These are phyloP conservation scores for Elaeis oleifera DNA, from an alignment of 202 grass and related monocot genomes.

Conservation along the genomic window DNA sequence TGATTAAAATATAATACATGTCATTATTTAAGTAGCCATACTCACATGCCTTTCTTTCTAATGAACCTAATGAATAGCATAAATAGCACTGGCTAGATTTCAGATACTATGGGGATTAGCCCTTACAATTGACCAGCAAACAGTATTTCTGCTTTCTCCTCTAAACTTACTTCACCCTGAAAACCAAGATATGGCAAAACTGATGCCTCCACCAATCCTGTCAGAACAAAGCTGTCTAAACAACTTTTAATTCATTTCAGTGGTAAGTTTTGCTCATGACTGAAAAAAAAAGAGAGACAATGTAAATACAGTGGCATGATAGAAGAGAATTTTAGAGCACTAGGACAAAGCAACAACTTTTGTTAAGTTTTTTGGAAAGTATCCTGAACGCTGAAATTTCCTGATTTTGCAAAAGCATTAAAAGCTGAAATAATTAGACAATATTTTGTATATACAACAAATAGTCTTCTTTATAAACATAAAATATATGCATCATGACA, in stretches of 20 bases:
- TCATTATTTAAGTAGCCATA: slow-evolving; percentile 1
- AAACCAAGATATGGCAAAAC: slow-evolving; percentile 56
- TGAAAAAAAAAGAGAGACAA: no score
- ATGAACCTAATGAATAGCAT: neutral
- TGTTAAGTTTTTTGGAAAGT: no score
- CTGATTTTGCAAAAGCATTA: no score
- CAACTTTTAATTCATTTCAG: slow-evolving; percentile 47
- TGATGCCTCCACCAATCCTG: slow-evolving; percentile 76
- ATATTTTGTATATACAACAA: no score
- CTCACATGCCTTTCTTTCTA: no score
- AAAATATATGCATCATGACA: no score
- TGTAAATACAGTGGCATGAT: no score
- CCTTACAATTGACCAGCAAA: slow-evolving; percentile 80
- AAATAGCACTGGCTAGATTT: slow-evolving; percentile 3
- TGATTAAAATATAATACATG: neutral
- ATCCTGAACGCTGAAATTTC: no score
- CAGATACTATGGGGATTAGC: slow-evolving; percentile 9
- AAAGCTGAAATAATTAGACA: no score
- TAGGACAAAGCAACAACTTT: no score
- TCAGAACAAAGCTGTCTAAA: slow-evolving; percentile 97
- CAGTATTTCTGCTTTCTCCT: slow-evolving; percentile 82
- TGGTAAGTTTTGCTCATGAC: neutral
- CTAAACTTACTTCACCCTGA: slow-evolving; percentile 42
- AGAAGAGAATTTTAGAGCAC: no score
- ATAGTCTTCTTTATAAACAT: no score